Percentiles rank a stretch among this genome's conserved stretches.
These are phyloP conservation scores for Daphne laureola DNA, from an alignment of 441 rosid species.

Conservation along the genomic window DNA sequence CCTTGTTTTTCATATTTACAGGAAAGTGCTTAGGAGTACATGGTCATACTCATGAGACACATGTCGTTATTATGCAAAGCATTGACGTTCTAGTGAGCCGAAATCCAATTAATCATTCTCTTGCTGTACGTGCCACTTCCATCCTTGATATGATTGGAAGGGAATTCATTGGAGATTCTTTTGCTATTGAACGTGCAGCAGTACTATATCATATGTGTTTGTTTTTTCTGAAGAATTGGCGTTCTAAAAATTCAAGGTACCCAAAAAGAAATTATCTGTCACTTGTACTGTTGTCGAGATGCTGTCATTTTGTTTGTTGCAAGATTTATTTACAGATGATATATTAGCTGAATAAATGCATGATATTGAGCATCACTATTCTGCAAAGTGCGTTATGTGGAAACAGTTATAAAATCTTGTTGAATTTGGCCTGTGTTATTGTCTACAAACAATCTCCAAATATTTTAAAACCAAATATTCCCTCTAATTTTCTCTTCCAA, in stretches of 20 bases:
- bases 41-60: conserved; percentile 56
- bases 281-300: too few relatives aligned
- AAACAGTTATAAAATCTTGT: too few relatives aligned
- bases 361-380: too few relatives aligned
- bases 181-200: conserved; percentile 68
- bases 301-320: too few relatives aligned
- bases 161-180: conserved; percentile 49
- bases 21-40: conserved; percentile 59
- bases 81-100: conserved; percentile 42
- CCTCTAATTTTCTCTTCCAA: too few relatives aligned
- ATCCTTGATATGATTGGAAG: conserved; percentile 62
- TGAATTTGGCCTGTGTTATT: too few relatives aligned
- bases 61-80: conserved; percentile 57
- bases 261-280: background rate
- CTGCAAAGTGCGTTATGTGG: too few relatives aligned
- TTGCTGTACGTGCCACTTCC: conserved; percentile 25
- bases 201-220: conserved; percentile 58
- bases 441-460: too few relatives aligned
- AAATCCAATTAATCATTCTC: conserved; percentile 30
- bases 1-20: conserved; percentile 27
- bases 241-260: conserved; percentile 53
- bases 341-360: too few relatives aligned
- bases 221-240: conserved; percentile 48
- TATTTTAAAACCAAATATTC: too few relatives aligned
- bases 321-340: too few relatives aligned